Percentiles rank a stretch among this genome's conserved stretches.
Conservation (phyloP, 208 protist species). For the Acanthamoeba royreba region DNA sequence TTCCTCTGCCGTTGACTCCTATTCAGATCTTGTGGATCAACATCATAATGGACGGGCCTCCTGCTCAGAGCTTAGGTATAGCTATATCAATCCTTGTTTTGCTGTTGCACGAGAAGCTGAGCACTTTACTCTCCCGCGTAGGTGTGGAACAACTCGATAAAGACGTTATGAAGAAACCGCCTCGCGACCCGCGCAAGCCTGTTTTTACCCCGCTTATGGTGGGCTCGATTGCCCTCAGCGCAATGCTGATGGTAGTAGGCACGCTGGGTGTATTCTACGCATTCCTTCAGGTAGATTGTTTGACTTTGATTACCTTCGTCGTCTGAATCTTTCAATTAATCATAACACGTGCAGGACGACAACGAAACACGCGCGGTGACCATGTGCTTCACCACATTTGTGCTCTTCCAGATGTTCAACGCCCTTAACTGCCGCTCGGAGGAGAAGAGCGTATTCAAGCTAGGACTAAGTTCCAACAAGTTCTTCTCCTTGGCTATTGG, state of each 20-base stretch:
- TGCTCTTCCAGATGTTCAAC: constrained; percentile 80
- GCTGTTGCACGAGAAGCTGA: neutral
- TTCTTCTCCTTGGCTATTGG: constrained; percentile 58
- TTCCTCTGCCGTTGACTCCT: constrained; percentile 59
- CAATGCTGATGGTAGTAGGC: constrained; percentile 64
- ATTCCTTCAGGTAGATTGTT: neutral
- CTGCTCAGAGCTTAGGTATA: constrained; percentile 68
- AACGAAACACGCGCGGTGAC: constrained; percentile 56
- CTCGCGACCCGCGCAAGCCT: constrained; percentile 83
- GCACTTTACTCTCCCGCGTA: neutral
- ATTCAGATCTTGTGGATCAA: constrained; percentile 79
- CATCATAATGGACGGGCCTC: constrained; percentile 78
- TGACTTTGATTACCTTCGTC: neutral
- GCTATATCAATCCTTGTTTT: neutral
- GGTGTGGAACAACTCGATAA: constrained; percentile 23
- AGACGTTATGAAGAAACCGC: constrained; percentile 89
- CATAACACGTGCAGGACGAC: neutral
- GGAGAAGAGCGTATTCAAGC: constrained; percentile 63
- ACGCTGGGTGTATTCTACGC: constrained; percentile 44
- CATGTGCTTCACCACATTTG: constrained; percentile 77
- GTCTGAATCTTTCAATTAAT: neutral
- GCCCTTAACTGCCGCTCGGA: constrained; percentile 67
- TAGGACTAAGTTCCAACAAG: constrained; percentile 65
- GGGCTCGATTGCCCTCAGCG: constrained; percentile 26
- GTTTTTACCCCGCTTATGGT: constrained; percentile 80